Base-by-base conservation (phyloP, 2,329 filamentous ascomycete genomes). In the Didymella arachidicola region DNA sequence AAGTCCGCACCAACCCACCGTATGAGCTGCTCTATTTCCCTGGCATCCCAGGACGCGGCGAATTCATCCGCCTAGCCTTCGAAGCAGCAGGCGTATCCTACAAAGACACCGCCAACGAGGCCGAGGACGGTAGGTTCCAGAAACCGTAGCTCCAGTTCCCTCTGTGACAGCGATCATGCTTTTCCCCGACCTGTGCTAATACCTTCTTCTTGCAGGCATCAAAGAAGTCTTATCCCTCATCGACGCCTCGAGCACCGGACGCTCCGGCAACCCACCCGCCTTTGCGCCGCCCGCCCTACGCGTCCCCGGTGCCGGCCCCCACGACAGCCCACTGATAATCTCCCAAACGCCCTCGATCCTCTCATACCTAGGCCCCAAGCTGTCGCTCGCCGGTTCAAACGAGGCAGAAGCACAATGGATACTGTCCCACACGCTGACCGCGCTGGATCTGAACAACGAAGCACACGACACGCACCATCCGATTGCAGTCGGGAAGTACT, bases 381-480 rank as follows among this genome's bases (percentile, higher is more conserved):
- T 91, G 0, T 85, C 83, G 0, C 80, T 92, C 1, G 82, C 81
- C 0, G 80, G 82, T 3, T 78, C 80, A 1, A 82, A 80, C 52
- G 79, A 80, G 49, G 66, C 71, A 2, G 85, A 79, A 4, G 74
- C 84, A 44, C 88, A 84, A 62, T 82, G 84, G 54, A 79, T 92
- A 61, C 87, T 91, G 57, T 82, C 81, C 46, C 81, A 93, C 27
- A 81, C 83, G 0, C 76, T 93, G 58, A 93, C 90, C 3, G 87
- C 89, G 1, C 77, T 93, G 18, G 91, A 94, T 67, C 75, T 93
- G 45, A 85, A 85, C 68, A 87, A 89, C 64, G 91, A 93, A 77
- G 75, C 86, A 0, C 91, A 93, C 72, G 89, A 93, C 67, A 87
- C 86, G 26, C 91, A 94, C 72, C 91, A 94, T 69, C 91, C 91